A percentile compares a stretch with the other conserved stretches of the same genome.
Conservation (phyloP, 306 rosid genomes). For the Prunus dulcis region DNA sequence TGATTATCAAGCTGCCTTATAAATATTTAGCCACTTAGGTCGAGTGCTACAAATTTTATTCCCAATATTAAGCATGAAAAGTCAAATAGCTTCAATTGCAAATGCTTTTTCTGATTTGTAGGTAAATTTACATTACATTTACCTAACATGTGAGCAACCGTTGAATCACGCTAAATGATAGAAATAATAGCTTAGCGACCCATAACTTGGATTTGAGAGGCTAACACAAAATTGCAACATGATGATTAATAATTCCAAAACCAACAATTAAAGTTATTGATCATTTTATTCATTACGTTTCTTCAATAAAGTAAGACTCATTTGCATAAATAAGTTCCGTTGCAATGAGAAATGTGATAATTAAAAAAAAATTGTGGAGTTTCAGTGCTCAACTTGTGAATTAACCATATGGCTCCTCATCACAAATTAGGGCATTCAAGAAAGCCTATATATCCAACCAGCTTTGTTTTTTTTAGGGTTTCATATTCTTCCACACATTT, state of each 20-base stretch:
- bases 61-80: background rate
- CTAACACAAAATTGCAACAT: too few relatives aligned
- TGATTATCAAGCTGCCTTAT: background rate
- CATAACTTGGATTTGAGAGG: too few relatives aligned
- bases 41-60: background rate
- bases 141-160: slow-evolving; percentile 42
- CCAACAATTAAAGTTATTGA: too few relatives aligned
- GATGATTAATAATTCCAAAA: too few relatives aligned
- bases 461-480: slow-evolving; percentile 16
- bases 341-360: background rate
- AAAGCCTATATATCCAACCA: slow-evolving; percentile 10
- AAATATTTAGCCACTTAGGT: background rate
- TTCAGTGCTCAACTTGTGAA: slow-evolving; percentile 38
- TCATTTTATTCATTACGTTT: too few relatives aligned
- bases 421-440: slow-evolving; percentile 33
- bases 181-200: slow-evolving; percentile 1
- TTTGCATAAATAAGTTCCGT: too few relatives aligned
- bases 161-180: slow-evolving; percentile 18
- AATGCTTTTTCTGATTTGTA: slow-evolving; percentile 3
- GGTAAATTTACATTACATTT: slow-evolving; percentile 33
- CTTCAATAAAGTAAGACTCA: too few relatives aligned
- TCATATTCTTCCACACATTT: slow-evolving; percentile 31
- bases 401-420: slow-evolving; percentile 28
- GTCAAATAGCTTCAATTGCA: background rate
- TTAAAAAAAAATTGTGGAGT: background rate